These are phyloP conservation scores for Cucurbita argyrosperma DNA, from an alignment of 306 rosid genomes.

Conservation along the genomic window DNA sequence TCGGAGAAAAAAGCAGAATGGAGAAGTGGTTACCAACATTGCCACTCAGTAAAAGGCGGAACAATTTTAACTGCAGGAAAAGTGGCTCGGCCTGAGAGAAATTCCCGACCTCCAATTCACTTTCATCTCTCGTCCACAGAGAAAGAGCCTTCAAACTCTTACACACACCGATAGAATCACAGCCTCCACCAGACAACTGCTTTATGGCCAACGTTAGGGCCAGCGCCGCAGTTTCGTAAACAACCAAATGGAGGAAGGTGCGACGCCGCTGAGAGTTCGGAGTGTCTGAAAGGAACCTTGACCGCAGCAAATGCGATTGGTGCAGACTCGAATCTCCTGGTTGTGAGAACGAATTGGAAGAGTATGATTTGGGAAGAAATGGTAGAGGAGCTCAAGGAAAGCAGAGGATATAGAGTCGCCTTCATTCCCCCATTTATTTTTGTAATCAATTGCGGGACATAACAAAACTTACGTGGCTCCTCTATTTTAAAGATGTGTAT, in stretches of 20 bases:
- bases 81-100: constrained; percentile 49
- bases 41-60: not conserved
- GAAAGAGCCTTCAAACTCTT: constrained; percentile 69
- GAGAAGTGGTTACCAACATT: not conserved
- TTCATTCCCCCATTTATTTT: not conserved
- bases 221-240: constrained; percentile 64
- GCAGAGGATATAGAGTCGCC: not conserved
- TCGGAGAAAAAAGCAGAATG: not conserved
- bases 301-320: constrained; percentile 68
- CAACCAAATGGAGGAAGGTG: constrained; percentile 60
- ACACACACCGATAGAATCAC: constrained; percentile 8
- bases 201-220: constrained; percentile 52
- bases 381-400: not conserved
- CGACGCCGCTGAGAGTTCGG: constrained; percentile 42
- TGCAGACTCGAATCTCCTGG: constrained; percentile 63
- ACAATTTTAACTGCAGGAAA: constrained; percentile 45
- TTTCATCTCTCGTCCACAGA: constrained; percentile 49
- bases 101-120: constrained; percentile 24
- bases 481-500: no score
- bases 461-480: no score
- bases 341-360: not conserved
- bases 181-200: constrained; percentile 13
- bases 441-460: no score
- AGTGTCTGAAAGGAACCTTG: constrained; percentile 75
- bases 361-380: not conserved